Evolutionary conservation across 169 alveolate genomes (phyloP).

Genomic region (Babesia caballi): DNA sequence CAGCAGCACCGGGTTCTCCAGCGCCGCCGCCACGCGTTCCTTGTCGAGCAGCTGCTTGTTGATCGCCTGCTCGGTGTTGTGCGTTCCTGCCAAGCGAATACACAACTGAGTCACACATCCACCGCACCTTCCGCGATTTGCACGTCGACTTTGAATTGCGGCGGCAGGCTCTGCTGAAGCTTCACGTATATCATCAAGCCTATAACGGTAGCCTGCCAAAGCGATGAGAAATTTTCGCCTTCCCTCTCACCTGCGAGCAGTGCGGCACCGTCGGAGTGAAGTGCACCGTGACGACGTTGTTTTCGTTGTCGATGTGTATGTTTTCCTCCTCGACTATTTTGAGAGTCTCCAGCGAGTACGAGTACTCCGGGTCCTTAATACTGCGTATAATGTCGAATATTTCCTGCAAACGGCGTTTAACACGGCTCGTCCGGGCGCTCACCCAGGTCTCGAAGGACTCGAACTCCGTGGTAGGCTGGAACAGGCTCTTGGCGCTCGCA

Average conservation of each 20-base stretch:
- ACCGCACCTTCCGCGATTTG: slow-evolving; percentile 53
- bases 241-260: slow-evolving; percentile 81
- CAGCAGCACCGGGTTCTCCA: slow-evolving; percentile 85
- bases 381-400: slow-evolving; percentile 87
- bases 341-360: slow-evolving; percentile 93
- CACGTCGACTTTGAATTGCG: slow-evolving; percentile 78
- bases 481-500: neutral
- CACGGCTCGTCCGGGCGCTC: neutral
- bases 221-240: neutral
- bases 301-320: slow-evolving; percentile 79
- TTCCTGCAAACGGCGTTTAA: slow-evolving; percentile 64
- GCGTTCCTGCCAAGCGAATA: slow-evolving; percentile 82
- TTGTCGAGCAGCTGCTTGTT: slow-evolving; percentile 94
- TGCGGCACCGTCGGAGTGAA: slow-evolving; percentile 98
- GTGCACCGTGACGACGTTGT: slow-evolving; percentile 76
- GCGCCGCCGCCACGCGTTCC: slow-evolving; percentile 96
- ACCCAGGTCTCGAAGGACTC: slow-evolving; percentile 46
- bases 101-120: neutral
- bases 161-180: slow-evolving; percentile 87
- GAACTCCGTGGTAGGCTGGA: slow-evolving; percentile 24
- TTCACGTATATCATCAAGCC: slow-evolving; percentile 94
- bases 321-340: slow-evolving; percentile 88
- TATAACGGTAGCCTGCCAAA: slow-evolving; percentile 89
- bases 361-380: slow-evolving; percentile 98
- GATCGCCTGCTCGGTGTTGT: slow-evolving; percentile 84